Percentiles rank a stretch among this genome's conserved stretches.
Conservation (phyloP, 2,329 filamentous ascomycete genomes). For the Pseudogymnoascus verrucosus region DNA sequence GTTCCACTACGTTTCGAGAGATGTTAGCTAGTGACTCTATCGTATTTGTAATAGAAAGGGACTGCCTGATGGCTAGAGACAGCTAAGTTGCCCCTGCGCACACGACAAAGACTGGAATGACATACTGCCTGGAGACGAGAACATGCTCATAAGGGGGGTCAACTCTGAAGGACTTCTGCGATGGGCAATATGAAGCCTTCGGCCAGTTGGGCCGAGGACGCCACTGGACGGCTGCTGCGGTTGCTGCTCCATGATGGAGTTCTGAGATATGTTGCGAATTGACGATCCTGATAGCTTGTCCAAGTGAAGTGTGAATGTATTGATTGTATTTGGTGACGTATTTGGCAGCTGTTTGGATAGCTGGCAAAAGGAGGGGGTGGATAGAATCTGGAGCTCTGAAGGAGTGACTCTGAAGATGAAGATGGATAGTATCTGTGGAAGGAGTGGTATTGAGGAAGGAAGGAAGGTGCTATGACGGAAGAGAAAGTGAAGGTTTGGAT, state of each 20-base stretch:
- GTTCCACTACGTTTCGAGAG: slow-evolving; percentile 62
- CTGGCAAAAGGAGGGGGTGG: slow-evolving; percentile 24
- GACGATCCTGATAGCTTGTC: slow-evolving; percentile 6
- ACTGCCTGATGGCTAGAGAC: background rate
- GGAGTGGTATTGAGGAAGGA: slow-evolving; percentile 29
- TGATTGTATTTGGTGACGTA: slow-evolving; percentile 9
- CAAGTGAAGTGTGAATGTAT: background rate
- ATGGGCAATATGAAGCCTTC: slow-evolving; percentile 94
- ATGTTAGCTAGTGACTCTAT: slow-evolving; percentile 13
- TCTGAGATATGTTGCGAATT: slow-evolving; percentile 2
- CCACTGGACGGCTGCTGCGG: slow-evolving; percentile 43
- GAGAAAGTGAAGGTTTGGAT: slow-evolving; percentile 11
- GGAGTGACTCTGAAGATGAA: slow-evolving; percentile 12
- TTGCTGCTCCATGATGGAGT: slow-evolving; percentile 53
- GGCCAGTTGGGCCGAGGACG: slow-evolving; percentile 68
- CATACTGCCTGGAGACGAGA: slow-evolving; percentile 51
- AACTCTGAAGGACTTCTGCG: slow-evolving; percentile 94
- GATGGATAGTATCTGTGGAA: slow-evolving; percentile 22
- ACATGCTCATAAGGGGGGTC: slow-evolving; percentile 96
- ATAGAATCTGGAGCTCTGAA: slow-evolving; percentile 10
- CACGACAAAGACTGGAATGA: slow-evolving; percentile 22
- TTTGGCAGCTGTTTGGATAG: slow-evolving; percentile 6
- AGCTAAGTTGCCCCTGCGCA: background rate
- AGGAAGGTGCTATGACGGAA: slow-evolving; percentile 28
- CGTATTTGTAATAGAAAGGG: background rate